A percentile compares a stretch with the other conserved stretches of the same genome.
phyloP scores from a whole-genome alignment of 2,329 filamentous ascomycete species.

The Acephala macrosclerotiorum region DNA sequence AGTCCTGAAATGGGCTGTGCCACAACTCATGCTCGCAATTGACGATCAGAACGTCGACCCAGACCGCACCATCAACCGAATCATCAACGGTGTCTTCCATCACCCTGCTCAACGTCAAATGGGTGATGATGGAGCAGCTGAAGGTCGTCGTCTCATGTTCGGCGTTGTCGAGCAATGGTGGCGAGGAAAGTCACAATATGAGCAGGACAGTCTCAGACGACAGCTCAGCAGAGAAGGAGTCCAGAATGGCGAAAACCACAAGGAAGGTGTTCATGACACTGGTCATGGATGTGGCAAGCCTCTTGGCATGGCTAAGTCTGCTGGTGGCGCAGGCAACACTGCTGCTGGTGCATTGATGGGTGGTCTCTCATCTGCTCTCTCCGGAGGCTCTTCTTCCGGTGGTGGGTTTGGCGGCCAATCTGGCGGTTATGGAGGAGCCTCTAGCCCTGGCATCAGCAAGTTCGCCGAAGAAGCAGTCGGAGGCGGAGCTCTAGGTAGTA shows the following conservation, averaged over 20 bases:
- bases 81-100: conserved; percentile 84
- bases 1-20: conserved; percentile 84
- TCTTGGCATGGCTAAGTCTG: conserved; percentile 75
- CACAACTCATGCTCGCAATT: conserved; percentile 87
- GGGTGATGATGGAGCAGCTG: conserved; percentile 73
- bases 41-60: conserved; percentile 78
- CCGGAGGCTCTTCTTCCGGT: conserved; percentile 37
- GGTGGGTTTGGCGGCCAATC: conserved; percentile 1
- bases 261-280: conserved; percentile 81
- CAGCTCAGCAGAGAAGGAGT: conserved; percentile 84
- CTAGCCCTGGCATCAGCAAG: conserved; percentile 51
- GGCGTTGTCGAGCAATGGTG: conserved; percentile 85
- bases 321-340: conserved; percentile 55
- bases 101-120: conserved; percentile 81
- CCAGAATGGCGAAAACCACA: conserved; percentile 81
- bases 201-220: conserved; percentile 71
- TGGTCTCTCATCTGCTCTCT: conserved; percentile 60
- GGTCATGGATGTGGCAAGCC: conserved; percentile 84
- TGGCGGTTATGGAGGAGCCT: conserved; percentile 36
- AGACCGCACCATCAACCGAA: conserved; percentile 74
- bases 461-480: conserved; percentile 66
- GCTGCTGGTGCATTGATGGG: conserved; percentile 64
- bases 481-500: conserved; percentile 70
- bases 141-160: conserved; percentile 82
- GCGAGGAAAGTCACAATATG: conserved; percentile 67